A percentile compares a stretch with the other conserved stretches of the same genome.
Conservation (phyloP, 2,329 filamentous ascomycete species). For the Alternaria solani region DNA sequence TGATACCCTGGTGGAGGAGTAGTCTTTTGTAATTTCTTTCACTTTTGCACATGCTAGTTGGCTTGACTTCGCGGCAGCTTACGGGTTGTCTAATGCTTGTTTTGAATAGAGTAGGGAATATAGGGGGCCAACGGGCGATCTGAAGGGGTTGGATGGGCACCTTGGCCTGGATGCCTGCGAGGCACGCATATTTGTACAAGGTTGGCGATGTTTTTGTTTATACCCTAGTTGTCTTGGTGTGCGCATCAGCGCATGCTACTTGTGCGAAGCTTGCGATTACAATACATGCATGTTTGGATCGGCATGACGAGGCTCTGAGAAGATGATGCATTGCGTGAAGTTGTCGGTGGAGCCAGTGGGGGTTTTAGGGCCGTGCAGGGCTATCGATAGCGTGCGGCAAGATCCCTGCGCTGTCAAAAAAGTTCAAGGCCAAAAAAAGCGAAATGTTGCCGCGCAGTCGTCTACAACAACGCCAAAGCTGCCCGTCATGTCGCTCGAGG, state of each 20-base stretch:
- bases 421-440: conserved; percentile 25
- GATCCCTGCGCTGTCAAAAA: conserved; percentile 25
- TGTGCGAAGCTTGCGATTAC: conserved; percentile 5
- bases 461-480: conserved; percentile 25
- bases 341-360: conserved; percentile 12
- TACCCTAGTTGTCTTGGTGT: conserved; percentile 19
- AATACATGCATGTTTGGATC: not conserved
- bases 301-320: not conserved
- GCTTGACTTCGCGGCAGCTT: conserved; percentile 13
- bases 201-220: conserved; percentile 19
- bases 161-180: conserved; percentile 8
- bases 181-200: conserved; percentile 10
- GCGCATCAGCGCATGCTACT: conserved; percentile 8
- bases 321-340: not conserved
- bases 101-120: conserved; percentile 12
- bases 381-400: conserved; percentile 26
- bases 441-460: conserved; percentile 6
- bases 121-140: not conserved
- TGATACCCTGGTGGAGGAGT: conserved; percentile 48
- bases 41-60: conserved; percentile 5
- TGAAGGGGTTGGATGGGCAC: conserved; percentile 8
- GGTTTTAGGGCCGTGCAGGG: conserved; percentile 8
- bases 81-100: conserved; percentile 22
- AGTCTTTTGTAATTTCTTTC: conserved; percentile 11
- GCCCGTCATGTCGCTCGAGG: conserved; percentile 70